Conservation (phyloP, 2,329 filamentous ascomycete genomes). For the Cladorrhinum sp. region DNA sequence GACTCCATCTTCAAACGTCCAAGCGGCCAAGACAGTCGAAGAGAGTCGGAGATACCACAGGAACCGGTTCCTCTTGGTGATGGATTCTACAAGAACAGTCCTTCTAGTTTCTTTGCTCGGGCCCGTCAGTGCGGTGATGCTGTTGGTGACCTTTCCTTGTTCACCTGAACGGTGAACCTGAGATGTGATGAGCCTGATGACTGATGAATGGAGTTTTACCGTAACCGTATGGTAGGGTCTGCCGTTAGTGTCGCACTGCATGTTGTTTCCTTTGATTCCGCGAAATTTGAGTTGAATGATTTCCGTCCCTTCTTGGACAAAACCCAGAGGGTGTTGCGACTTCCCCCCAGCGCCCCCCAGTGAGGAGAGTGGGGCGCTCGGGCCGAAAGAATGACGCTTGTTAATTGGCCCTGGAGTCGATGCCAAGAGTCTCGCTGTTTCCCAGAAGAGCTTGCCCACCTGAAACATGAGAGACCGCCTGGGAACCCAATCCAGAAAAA, state of each 20-base stretch:
- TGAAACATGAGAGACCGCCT: conserved; percentile 18
- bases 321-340: not conserved
- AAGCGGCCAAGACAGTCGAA: not conserved
- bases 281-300: conserved; percentile 5
- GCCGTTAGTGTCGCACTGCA: conserved; percentile 8
- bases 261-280: not conserved
- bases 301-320: not conserved
- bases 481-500: conserved; percentile 10
- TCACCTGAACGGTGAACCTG: not conserved
- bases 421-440: conserved; percentile 5
- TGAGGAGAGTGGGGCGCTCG: not conserved
- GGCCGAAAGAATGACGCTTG: not conserved
- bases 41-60: not conserved
- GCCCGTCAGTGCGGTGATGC: not conserved
- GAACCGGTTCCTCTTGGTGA: not conserved
- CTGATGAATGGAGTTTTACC: no score
- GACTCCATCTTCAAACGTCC: not conserved
- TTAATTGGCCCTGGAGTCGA: conserved; percentile 6
- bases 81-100: not conserved
- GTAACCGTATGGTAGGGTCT: not conserved
- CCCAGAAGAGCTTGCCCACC: conserved; percentile 8
- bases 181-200: not conserved
- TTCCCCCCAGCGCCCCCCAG: not conserved
- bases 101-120: not conserved
- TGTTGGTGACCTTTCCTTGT: not conserved